Conservation (phyloP, 1,284 basidiomycete genomes). For the Leccinum angustisporum region DNA sequence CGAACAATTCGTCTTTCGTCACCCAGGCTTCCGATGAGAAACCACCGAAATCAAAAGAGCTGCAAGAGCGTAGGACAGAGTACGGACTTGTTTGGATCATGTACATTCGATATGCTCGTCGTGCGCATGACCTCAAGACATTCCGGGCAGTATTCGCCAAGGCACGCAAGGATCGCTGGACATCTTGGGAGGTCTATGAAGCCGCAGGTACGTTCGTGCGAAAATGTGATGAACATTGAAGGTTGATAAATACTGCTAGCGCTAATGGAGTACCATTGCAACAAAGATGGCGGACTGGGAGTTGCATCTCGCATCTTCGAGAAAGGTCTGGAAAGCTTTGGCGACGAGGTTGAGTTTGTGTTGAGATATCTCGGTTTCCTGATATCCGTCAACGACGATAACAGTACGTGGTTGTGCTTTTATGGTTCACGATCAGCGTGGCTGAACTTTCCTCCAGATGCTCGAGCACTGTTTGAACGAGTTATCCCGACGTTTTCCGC, state of each 20-base stretch:
- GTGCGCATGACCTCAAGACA: slow-evolving; percentile 54
- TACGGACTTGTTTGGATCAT: slow-evolving; percentile 75
- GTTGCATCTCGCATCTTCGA: slow-evolving; percentile 94
- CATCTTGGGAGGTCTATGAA: slow-evolving; percentile 93
- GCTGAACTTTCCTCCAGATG: slow-evolving; percentile 56
- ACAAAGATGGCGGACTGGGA: slow-evolving; percentile 67
- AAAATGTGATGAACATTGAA: slow-evolving; percentile 3
- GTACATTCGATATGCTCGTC: slow-evolving; percentile 80
- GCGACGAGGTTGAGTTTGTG: slow-evolving; percentile 84
- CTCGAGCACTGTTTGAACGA: slow-evolving; percentile 92
- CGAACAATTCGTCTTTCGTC: slow-evolving; percentile 43
- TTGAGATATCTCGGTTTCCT: slow-evolving; percentile 90
- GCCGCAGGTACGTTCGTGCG: slow-evolving; percentile 67
- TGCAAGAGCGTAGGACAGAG: slow-evolving; percentile 62
- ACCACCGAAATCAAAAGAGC: slow-evolving; percentile 48
- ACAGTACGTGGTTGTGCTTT: slow-evolving; percentile 59
- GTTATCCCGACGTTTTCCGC: slow-evolving; percentile 79
- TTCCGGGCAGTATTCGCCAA: slow-evolving; percentile 81
- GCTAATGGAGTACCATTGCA: slow-evolving; percentile 94
- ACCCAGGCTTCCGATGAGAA: slow-evolving; percentile 48
- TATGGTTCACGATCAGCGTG: not conserved
- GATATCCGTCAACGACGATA: slow-evolving; percentile 93
- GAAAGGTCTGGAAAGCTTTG: slow-evolving; percentile 86
- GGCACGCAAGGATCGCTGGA: slow-evolving; percentile 83
- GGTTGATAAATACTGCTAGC: slow-evolving; percentile 48